Base-by-base conservation (phyloP, 495 filamentous ascomycete species). In the Stereocaulon alpinum region DNA sequence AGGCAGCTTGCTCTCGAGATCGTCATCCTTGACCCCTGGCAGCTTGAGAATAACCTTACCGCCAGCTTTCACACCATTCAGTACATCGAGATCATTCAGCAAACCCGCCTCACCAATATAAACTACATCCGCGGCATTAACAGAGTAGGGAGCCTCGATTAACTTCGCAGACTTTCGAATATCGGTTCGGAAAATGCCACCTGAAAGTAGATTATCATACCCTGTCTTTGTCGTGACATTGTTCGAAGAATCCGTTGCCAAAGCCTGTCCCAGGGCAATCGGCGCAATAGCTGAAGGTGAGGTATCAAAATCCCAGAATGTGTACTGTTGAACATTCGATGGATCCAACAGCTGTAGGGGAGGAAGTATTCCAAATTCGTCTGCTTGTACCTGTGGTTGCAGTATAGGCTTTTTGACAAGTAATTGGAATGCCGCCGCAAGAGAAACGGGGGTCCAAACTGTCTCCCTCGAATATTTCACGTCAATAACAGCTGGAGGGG, bases 241-340 rank as follows among this genome's bases (percentile, higher is more conserved):
- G 71, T 73, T 86, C 2, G 84, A 74, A 0, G 84, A 85, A 67
- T 93, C 86, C 47, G 76, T 75, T 11, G 91, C 85, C 40, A 97
- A 76, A 5, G 93, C 74, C 64, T 83, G 82, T 43, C 85, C 84
- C 32, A 96, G 70, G 41, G 79, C 79, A 22, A 78, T 68, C 10
- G 89, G 81, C 29, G 89, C 84, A 52, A 77, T 75, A 44, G 74
- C 77, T 40, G 85, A 81, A 2, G 72, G 70, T 27, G 89, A 92
- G 68, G 82, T 82, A 63, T 95, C 93, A 18, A 86, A 71, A 69
- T 96, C 88, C 93, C 91, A 98, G 78, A 98, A 95, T 22, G 83
- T 82, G 75, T 91, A 98, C 66, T 97, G 87, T 67, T 88, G 77
- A 30, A 86, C 82, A 27, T 74, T 64, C 15, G 70, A 53, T 15